These are phyloP conservation scores for Linum lewisii DNA, from an alignment of 345 rosid species.

Conservation along the genomic window DNA sequence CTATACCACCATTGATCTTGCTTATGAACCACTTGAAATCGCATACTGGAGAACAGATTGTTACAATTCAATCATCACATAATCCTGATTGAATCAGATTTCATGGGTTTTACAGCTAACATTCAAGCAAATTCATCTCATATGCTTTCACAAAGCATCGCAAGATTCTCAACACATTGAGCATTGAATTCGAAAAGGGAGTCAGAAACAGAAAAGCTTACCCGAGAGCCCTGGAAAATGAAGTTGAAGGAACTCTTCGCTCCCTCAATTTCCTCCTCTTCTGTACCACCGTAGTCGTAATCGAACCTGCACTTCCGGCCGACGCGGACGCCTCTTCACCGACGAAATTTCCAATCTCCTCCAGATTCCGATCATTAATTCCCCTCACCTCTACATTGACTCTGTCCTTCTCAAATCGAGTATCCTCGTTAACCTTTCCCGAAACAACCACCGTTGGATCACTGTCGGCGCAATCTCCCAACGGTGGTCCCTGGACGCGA, in stretches of 20 bases:
- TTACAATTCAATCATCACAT: too few relatives aligned
- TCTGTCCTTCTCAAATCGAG: constrained; percentile 7
- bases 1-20: not conserved
- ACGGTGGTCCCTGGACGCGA: constrained; percentile 1
- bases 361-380: constrained; percentile 16
- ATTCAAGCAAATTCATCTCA: not conserved
- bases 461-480: not conserved
- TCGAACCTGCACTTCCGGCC: not conserved
- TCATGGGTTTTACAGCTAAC: too few relatives aligned
- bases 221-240: constrained; percentile 86
- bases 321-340: constrained; percentile 13
- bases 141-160: not conserved
- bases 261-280: constrained; percentile 82
- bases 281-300: constrained; percentile 17
- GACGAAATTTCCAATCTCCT: constrained; percentile 13
- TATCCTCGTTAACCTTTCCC: not conserved
- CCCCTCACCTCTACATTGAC: constrained; percentile 12
- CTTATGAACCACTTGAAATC: too few relatives aligned
- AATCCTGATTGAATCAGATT: too few relatives aligned
- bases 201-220: constrained; percentile 17
- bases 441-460: not conserved
- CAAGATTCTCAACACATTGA: not conserved
- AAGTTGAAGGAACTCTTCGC: constrained; percentile 83
- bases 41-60: too few relatives aligned
- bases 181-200: not conserved